Conservation (phyloP, 2,329 filamentous ascomycete genomes). For the Penicillium sp. region DNA sequence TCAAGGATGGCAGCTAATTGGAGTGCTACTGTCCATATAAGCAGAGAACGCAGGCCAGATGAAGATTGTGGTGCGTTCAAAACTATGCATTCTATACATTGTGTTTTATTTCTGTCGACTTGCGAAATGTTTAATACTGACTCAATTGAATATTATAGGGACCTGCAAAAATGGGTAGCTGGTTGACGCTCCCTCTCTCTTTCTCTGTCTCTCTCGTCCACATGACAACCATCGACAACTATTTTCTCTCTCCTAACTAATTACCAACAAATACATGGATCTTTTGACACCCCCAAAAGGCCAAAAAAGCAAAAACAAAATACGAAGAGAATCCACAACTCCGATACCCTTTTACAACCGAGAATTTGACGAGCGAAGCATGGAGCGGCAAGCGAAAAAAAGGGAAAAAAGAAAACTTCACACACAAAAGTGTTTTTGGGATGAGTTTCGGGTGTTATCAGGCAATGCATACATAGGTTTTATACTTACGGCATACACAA, state of each 20-base stretch:
- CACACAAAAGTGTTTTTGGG: not conserved
- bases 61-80: constrained; percentile 10
- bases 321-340: not conserved
- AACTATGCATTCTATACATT: not conserved
- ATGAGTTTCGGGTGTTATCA: not conserved
- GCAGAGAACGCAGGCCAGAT: constrained; percentile 7
- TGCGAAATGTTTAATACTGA: not conserved
- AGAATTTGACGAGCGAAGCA: not conserved
- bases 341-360: not conserved
- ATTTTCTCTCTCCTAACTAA: not conserved
- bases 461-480: not conserved
- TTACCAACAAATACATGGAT: not conserved
- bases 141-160: not conserved
- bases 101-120: not conserved
- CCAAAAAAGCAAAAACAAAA: not conserved
- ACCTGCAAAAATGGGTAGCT: not conserved
- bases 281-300: not conserved
- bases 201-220: not conserved
- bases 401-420: not conserved
- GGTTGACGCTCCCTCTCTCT: not conserved
- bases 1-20: not conserved
- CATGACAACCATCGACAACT: not conserved
- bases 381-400: not conserved
- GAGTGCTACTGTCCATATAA: not conserved
- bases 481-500: not conserved